Base-by-base conservation (phyloP, 179 eudicot species). In the Gypsophila paniculata region DNA sequence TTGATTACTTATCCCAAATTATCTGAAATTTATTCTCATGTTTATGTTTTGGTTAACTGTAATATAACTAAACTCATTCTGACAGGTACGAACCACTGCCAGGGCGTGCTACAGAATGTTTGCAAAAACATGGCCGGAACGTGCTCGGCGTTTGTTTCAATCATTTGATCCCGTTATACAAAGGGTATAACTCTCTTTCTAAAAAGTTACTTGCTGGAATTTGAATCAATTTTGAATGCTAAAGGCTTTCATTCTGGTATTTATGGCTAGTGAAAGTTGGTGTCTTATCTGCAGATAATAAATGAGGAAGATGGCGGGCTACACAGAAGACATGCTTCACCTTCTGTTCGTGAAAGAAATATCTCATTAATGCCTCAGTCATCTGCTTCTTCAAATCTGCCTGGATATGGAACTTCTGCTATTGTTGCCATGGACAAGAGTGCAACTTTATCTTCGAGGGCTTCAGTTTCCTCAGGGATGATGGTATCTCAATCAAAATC, bases 361-460 rank as follows among this genome's bases (percentile, higher is more conserved):
- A 76, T 76, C 25, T 72, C 93, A 68, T 63, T 70, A 46, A 75
- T 82, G 59, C 75, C 89, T 76, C 96, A 86, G 59, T 80, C 86
- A 65, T 81, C 95, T n/a, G 85, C 89, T 69, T 72, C 96, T 46
- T 74, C 88, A 48, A 82, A 77, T 76, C 44, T 88, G 68, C 83
- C 97, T 83, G 99, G 99, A 76, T 91, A 92, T 83, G 96, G 97
- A 73, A 91, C 97, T 68, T 94, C 99, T 72, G 97, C 97, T 69
- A 90, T 94, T 70, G 97, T 94, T 82, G 90, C 99, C 59, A 87
- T 91, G 99, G 96, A 94, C 71, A 88, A 83, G 87, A 88, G 82
- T 83, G 87, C 89, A 72, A 83, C 85, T 71, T 77, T 91, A 80
- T 38, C 92, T 61, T 83, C 99, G 32, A 84, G 85, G 74, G 55